Percentiles rank a stretch among this genome's conserved stretches.
phyloP scores from a whole-genome alignment of 2,329 filamentous ascomycete genomes.

The Scedosporium apiospermum region DNA sequence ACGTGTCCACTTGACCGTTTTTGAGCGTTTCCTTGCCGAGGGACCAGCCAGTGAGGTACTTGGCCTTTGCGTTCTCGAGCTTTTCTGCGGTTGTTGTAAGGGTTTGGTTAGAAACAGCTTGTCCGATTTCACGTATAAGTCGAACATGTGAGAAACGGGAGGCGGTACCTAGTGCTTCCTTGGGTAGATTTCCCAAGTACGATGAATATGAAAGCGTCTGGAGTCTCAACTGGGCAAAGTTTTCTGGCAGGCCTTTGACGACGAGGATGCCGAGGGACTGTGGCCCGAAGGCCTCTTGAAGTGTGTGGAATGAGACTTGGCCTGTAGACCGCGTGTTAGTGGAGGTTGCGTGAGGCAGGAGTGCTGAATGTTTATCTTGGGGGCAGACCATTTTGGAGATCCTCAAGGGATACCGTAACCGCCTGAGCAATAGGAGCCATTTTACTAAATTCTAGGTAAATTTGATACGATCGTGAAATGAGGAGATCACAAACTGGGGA shows the following conservation, averaged over 20 bases:
- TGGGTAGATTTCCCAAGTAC: constrained; percentile 74
- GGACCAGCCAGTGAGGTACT: constrained; percentile 67
- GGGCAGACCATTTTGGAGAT: constrained; percentile 43
- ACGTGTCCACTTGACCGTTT: constrained; percentile 66
- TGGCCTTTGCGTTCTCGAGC: constrained; percentile 49
- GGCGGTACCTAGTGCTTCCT: constrained; percentile 56
- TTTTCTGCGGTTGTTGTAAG: constrained; percentile 26
- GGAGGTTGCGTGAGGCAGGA: not conserved
- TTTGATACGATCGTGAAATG: not conserved
- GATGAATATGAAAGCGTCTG: constrained; percentile 77
- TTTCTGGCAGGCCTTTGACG: constrained; percentile 72
- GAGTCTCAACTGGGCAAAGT: constrained; percentile 63
- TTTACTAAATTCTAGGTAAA: not conserved
- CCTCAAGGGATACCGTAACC: constrained; percentile 51
- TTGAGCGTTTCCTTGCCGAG: constrained; percentile 74
- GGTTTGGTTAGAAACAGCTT: not conserved
- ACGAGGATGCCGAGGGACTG: constrained; percentile 85
- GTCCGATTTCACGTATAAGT: not conserved
- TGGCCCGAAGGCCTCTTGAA: constrained; percentile 79
- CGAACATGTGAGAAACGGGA: not conserved
- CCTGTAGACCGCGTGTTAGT: constrained; percentile 30
- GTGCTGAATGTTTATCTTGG: no score
- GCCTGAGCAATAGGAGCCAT: constrained; percentile 44
- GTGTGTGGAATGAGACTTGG: constrained; percentile 55
- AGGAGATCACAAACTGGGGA: not conserved